Percentiles rank a stretch among this genome's conserved stretches.
phyloP scores from a whole-genome alignment of 2,329 filamentous ascomycete species.

The Ploettnerulaceae sp. region DNA sequence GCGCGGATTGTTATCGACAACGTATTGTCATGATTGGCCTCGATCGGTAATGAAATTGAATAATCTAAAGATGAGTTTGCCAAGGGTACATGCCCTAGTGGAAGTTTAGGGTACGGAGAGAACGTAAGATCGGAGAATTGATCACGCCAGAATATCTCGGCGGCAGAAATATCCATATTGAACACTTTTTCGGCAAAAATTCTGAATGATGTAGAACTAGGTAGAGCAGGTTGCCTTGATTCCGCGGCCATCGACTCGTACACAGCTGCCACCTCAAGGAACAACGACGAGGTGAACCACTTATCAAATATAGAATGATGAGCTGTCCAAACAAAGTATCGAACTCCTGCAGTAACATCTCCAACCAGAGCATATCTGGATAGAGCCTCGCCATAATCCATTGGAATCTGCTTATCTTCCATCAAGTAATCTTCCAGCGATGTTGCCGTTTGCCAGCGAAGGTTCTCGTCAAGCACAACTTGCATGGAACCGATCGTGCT shows the following conservation, averaged over 20 bases:
- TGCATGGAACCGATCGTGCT: slow-evolving; percentile 6
- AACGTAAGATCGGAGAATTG: neutral
- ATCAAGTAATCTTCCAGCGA: slow-evolving; percentile 15
- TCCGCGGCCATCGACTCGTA: neutral
- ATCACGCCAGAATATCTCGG: neutral
- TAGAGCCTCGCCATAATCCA: slow-evolving; percentile 7
- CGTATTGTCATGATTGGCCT: neutral
- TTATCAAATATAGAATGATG: slow-evolving; percentile 21
- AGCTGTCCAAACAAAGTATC: slow-evolving; percentile 15
- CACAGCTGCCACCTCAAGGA: neutral
- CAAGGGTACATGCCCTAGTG: neutral
- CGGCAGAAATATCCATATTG: neutral
- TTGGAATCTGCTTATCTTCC: slow-evolving; percentile 2
- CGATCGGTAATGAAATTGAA: neutral
- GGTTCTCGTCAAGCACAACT: slow-evolving; percentile 12
- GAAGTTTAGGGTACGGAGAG: slow-evolving; percentile 1
- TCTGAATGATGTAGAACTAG: neutral
- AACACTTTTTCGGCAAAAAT: neutral
- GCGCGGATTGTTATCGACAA: slow-evolving; percentile 3
- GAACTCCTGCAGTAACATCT: neutral
- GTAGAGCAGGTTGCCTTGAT: neutral
- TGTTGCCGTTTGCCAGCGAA: slow-evolving; percentile 2
- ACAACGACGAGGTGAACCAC: neutral
- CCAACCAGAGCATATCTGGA: slow-evolving; percentile 7
- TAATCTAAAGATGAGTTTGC: neutral